A percentile compares a stretch with the other conserved stretches of the same genome.
These are phyloP conservation scores for Williopsis jadinii DNA, from an alignment of 1,139 yeast genomes.

Conservation along the genomic window DNA sequence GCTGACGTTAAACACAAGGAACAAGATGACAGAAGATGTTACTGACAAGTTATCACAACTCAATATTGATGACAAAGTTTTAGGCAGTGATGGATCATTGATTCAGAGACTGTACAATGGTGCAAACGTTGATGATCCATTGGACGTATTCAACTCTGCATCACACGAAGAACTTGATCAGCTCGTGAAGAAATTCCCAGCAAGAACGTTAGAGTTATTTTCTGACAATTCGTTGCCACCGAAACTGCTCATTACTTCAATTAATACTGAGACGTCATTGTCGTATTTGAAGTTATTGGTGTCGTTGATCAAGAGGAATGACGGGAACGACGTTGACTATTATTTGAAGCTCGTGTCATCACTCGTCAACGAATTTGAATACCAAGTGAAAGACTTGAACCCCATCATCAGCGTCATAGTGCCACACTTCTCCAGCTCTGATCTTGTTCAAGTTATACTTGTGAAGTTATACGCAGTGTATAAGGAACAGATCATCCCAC, in stretches of 20 bases:
- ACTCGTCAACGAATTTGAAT: constrained; percentile 8
- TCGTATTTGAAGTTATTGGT: neutral
- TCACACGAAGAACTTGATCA: no score
- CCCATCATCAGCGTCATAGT: constrained; percentile 8
- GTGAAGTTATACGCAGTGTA: constrained; percentile 9
- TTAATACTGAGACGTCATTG: neutral
- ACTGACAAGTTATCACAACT: no score
- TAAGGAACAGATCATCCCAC: constrained; percentile 5
- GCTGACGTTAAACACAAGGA: no score
- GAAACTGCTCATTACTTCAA: neutral
- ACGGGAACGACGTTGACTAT: neutral
- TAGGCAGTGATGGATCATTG: no score
- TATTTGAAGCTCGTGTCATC: constrained; percentile 7
- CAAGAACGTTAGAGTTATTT: neutral
- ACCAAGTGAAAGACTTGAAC: constrained; percentile 7
- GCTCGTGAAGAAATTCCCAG: neutral
- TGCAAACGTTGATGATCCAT: no score
- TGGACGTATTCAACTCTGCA: no score
- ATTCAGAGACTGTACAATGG: no score
- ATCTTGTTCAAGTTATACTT: constrained; percentile 9
- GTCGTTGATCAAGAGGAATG: neutral
- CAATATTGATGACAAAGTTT: no score
- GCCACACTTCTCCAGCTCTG: constrained; percentile 7
- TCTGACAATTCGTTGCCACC: neutral
- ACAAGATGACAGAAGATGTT: no score